Conservation (phyloP, 2,329 filamentous ascomycete genomes). For the Kalmusia sp. region DNA sequence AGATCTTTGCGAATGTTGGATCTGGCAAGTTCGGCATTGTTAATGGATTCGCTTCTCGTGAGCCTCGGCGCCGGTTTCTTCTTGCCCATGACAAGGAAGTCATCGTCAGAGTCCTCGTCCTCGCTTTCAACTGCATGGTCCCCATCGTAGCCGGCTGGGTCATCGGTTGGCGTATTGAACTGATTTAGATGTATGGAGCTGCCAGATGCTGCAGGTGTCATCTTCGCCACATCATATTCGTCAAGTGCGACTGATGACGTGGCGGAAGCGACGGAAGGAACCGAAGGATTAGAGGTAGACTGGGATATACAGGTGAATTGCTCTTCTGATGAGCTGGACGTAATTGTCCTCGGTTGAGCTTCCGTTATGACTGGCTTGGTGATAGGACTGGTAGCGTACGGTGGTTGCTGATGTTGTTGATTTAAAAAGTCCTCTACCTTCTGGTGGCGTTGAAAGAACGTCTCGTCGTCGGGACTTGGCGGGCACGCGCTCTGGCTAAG, state of each 20-base stretch:
- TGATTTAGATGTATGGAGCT: slow-evolving; percentile 45
- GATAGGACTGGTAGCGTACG: slow-evolving; percentile 50
- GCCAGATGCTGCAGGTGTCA: slow-evolving; percentile 36
- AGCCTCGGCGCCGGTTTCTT: slow-evolving; percentile 40
- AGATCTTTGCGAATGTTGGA: slow-evolving; percentile 32
- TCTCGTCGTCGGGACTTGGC: slow-evolving; percentile 56
- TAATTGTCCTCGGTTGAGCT: slow-evolving; percentile 31
- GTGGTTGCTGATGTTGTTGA: slow-evolving; percentile 37
- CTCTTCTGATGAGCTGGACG: slow-evolving; percentile 57
- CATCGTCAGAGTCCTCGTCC: slow-evolving; percentile 49
- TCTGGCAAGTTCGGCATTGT: slow-evolving; percentile 45
- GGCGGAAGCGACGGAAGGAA: slow-evolving; percentile 58
- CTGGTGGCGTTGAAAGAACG: slow-evolving; percentile 31
- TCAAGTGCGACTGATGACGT: slow-evolving; percentile 53
- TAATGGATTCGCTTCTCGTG: slow-evolving; percentile 47
- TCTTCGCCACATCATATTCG: slow-evolving; percentile 33
- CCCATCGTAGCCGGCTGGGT: slow-evolving; percentile 49
- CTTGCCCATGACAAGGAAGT: slow-evolving; percentile 48
- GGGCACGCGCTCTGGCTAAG: slow-evolving; percentile 50
- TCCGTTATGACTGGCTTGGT: slow-evolving; percentile 27
- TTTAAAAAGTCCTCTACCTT: slow-evolving; percentile 40
- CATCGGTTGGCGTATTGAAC: slow-evolving; percentile 32
- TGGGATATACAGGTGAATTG: slow-evolving; percentile 58
- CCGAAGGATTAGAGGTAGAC: slow-evolving; percentile 59
- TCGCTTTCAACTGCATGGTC: slow-evolving; percentile 52